Conservation (phyloP, 2,329 filamentous ascomycete genomes). For the Paraphoma sp. region DNA sequence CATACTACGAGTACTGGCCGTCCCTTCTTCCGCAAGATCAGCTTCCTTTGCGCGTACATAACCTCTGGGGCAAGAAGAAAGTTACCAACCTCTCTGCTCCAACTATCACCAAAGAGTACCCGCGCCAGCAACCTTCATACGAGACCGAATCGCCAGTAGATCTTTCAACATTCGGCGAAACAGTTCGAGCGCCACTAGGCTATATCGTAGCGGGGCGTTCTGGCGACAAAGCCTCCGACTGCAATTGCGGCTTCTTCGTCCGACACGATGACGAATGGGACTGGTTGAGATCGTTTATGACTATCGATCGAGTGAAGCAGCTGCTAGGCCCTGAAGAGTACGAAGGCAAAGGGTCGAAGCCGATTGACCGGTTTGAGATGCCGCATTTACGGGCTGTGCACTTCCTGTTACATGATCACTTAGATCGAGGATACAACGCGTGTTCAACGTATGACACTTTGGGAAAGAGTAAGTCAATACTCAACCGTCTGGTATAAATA, state of each 20-base stretch:
- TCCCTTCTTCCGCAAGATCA: slow-evolving; percentile 30
- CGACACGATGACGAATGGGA: slow-evolving; percentile 34
- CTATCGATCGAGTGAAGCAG: slow-evolving; percentile 22
- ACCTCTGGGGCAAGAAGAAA: slow-evolving; percentile 15
- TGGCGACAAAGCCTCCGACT: slow-evolving; percentile 32
- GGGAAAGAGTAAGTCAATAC: slow-evolving; percentile 15
- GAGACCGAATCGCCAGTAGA: slow-evolving; percentile 31
- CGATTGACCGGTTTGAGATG: slow-evolving; percentile 25
- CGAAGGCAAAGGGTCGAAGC: slow-evolving; percentile 17
- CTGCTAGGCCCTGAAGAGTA: slow-evolving; percentile 28
- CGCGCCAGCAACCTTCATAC: slow-evolving; percentile 32
- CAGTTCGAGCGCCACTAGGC: slow-evolving; percentile 44
- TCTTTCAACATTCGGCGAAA: slow-evolving; percentile 16
- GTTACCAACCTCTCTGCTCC: slow-evolving; percentile 18
- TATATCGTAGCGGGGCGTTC: slow-evolving; percentile 36
- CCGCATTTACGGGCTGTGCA: slow-evolving; percentile 20
- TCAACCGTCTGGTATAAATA: neutral
- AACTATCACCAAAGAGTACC: slow-evolving; percentile 21
- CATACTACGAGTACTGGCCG: slow-evolving; percentile 38
- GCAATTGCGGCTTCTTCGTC: slow-evolving; percentile 33
- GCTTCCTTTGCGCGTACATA: slow-evolving; percentile 24
- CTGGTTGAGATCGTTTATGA: slow-evolving; percentile 29
- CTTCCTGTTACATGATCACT: slow-evolving; percentile 36
- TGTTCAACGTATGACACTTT: slow-evolving; percentile 22
- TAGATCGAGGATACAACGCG: slow-evolving; percentile 25